Evolutionary conservation across 495 filamentous ascomycete species (phyloP), one percentile per base, ranked within the genome.

Genomic region (Lichina pygmaea): DNA sequence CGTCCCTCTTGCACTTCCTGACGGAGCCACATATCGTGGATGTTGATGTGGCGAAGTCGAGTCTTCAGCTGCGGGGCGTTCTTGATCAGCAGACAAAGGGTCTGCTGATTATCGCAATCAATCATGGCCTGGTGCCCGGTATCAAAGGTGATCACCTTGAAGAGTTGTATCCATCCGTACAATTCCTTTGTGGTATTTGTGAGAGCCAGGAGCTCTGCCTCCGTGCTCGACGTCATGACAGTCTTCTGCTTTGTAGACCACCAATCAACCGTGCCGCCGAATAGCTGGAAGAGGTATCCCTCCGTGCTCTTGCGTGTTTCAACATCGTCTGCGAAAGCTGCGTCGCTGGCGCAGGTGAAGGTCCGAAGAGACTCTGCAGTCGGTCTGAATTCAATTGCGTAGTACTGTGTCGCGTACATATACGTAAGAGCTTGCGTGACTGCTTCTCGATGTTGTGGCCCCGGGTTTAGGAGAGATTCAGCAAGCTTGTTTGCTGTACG

Each of bases 391-490:
- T 8, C 12, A 33, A 39, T 31, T 34, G 2, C 39, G 17, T 41
- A 8, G 15, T 12, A 31, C 8, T 44, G 15, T 4, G 51, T 54
- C 0, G 9, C 24, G 31, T 51, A 44, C 3, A 56, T 42, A 41
- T 57, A 57, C n/a, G 34, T n/a, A n/a, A 55, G 43, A 2, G 52
- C 42, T 37, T 42, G 33, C 17, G 52, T 45, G 16, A 46, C 45
- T 8, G 48, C 48, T 2, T 48, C 32, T 13, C 33, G 34, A 34
- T 58, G 53, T 11, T 45, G 8, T 6, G 42, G 47, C 13, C 33
- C 30, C 6, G 50, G 55, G 48, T 59, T 59, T 7, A 38, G 43
- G 0, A 54, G 42, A 44, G 48, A 54, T 42, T 51, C n/a, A 24
- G 55, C 44, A n/a, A 59, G 33, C 8, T 47, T 44, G 1, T 42